Percentiles rank a stretch among this genome's conserved stretches.
These are phyloP conservation scores for Citrus maxima DNA, from an alignment of 345 rosid genomes.

Conservation along the genomic window DNA sequence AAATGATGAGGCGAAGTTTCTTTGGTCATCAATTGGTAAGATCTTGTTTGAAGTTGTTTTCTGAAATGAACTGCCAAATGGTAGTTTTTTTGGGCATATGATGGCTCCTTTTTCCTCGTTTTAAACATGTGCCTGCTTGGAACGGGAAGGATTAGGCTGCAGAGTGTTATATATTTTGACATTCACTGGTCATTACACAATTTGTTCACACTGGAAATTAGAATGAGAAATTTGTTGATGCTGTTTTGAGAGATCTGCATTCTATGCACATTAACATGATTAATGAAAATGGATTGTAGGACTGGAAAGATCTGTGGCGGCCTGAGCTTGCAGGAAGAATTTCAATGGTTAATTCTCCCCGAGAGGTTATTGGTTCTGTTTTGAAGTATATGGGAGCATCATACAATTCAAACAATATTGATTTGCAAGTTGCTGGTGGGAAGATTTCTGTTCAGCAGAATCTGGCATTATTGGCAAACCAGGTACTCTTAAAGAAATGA, in stretches of 20 bases:
- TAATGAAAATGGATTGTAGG: conserved; percentile 41
- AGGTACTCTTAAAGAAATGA: conserved; percentile 38
- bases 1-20: no score
- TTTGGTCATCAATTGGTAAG: no score
- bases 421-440: conserved; percentile 73
- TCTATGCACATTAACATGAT: not conserved
- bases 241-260: not conserved
- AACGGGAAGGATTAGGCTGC: no score
- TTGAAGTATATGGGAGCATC: conserved; percentile 91
- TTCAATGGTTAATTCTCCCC: conserved; percentile 84
- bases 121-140: no score
- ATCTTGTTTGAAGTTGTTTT: not conserved
- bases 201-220: not conserved
- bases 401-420: conserved; percentile 63
- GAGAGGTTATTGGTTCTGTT: conserved; percentile 84
- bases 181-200: no score
- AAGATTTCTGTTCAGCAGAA: conserved; percentile 59
- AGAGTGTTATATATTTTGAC: not conserved
- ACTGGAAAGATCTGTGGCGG: conserved; percentile 89
- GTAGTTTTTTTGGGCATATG: not conserved
- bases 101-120: not conserved
- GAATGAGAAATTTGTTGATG: not conserved
- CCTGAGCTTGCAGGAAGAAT: conserved; percentile 86
- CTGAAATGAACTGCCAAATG: not conserved
- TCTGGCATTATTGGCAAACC: conserved; percentile 58